These are phyloP conservation scores for Chalara sp. DNA, from an alignment of 2,329 filamentous ascomycete species.

Conservation along the genomic window DNA sequence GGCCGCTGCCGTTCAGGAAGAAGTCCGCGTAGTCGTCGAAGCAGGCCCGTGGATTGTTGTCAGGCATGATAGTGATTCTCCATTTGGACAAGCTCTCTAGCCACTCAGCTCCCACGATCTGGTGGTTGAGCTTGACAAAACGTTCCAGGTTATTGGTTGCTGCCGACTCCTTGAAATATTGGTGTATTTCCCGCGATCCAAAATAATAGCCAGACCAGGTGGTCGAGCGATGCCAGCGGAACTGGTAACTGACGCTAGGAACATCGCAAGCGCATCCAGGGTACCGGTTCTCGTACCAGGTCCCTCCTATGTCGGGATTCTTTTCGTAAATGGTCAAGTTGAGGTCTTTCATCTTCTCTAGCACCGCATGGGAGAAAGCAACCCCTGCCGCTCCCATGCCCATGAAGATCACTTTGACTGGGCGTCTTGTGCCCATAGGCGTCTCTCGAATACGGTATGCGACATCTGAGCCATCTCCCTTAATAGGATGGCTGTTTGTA, in stretches of 20 bases:
- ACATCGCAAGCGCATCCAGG: slow-evolving; percentile 49
- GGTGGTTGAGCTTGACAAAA: slow-evolving; percentile 37
- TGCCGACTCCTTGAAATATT: slow-evolving; percentile 29
- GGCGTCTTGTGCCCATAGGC: slow-evolving; percentile 8
- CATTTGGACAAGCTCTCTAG: slow-evolving; percentile 34
- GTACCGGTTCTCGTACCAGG: slow-evolving; percentile 51
- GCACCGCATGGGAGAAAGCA: slow-evolving; percentile 39
- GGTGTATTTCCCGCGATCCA: slow-evolving; percentile 20
- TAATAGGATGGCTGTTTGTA: too few relatives aligned
- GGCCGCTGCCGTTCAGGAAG: slow-evolving; percentile 39
- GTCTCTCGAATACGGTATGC: slow-evolving; percentile 14
- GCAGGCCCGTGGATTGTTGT: slow-evolving; percentile 2
- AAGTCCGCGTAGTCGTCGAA: slow-evolving; percentile 37
- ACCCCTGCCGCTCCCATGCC: slow-evolving; percentile 42
- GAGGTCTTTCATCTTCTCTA: slow-evolving; percentile 25
- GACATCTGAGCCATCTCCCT: too few relatives aligned
- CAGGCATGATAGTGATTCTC: slow-evolving; percentile 16
- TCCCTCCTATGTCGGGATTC: slow-evolving; percentile 34
- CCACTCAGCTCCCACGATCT: slow-evolving; percentile 37
- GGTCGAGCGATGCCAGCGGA: slow-evolving; percentile 11
- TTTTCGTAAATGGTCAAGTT: slow-evolving; percentile 29
- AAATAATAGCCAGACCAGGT: slow-evolving; percentile 27
- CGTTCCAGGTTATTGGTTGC: slow-evolving; percentile 29
- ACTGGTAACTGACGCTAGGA: slow-evolving; percentile 46
- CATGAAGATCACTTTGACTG: slow-evolving; percentile 30